A percentile compares a stretch with the other conserved stretches of the same genome.
These are phyloP conservation scores for Baudoinia panamericana DNA, from an alignment of 495 filamentous ascomycete species.

Conservation along the genomic window DNA sequence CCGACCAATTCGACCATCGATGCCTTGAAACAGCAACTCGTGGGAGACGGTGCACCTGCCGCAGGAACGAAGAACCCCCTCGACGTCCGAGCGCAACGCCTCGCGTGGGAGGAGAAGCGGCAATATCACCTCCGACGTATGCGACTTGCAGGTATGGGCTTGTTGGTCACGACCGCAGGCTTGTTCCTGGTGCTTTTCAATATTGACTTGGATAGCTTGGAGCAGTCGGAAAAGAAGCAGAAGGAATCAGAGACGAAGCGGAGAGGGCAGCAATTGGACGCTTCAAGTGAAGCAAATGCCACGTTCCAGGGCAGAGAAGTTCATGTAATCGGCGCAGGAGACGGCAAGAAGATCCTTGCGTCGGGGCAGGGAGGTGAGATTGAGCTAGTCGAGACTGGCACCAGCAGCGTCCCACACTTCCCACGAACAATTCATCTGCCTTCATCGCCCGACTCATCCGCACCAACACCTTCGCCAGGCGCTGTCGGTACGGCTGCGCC, in stretches of 20 bases:
- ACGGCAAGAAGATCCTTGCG: constrained; percentile 44
- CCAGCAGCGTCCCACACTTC: constrained; percentile 67
- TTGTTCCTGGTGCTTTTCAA: constrained; percentile 9
- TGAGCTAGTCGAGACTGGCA: constrained; percentile 68
- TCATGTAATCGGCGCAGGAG: constrained; percentile 33
- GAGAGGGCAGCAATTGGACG: constrained; percentile 12
- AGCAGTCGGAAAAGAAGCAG: constrained; percentile 10
- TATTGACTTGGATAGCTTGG: constrained; percentile 16
- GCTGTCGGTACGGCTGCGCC: constrained; percentile 19
- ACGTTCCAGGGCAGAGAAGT: constrained; percentile 35
- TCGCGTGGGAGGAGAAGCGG: constrained; percentile 11
- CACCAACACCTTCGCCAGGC: constrained; percentile 1
- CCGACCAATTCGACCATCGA: too few species aligned
- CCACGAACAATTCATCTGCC: constrained; percentile 58
- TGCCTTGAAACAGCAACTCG: too few species aligned
- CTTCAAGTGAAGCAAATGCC: constrained; percentile 16
- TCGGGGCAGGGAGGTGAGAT: constrained; percentile 41
- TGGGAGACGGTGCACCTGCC: too few species aligned
- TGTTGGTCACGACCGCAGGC: constrained; percentile 10
- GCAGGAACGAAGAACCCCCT: not conserved
- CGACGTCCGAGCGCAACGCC: not conserved
- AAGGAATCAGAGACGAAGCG: constrained; percentile 1
- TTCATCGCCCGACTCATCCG: constrained; percentile 22
- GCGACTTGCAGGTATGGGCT: constrained; percentile 18
- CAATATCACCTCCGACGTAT: constrained; percentile 17